Evolutionary conservation across 108 stramenopile species (phyloP).

Genomic region (Ochromonas danica): DNA sequence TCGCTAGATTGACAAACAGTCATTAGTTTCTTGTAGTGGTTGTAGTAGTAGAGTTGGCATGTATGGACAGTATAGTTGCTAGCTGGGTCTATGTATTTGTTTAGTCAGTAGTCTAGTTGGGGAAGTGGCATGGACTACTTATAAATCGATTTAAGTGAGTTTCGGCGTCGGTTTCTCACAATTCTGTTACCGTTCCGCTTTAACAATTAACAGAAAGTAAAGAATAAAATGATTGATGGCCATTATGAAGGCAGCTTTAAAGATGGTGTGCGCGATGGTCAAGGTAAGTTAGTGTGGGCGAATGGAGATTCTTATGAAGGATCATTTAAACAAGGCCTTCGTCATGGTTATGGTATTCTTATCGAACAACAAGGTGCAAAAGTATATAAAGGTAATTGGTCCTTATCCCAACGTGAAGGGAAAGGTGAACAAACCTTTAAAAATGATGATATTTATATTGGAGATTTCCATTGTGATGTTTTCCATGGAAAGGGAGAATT

Average conservation of each 20-base stretch:
- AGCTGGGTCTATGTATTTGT: too few relatives aligned
- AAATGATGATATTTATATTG: slow-evolving; percentile 8
- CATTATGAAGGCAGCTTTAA: neutral
- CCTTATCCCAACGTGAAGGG: neutral
- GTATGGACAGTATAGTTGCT: too few relatives aligned
- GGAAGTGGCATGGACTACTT: too few relatives aligned
- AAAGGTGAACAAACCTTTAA: neutral
- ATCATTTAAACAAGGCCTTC: slow-evolving; percentile 7
- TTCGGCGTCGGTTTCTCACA: too few relatives aligned
- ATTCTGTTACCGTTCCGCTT: neutral
- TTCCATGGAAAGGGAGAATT: slow-evolving; percentile 27
- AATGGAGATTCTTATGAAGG: slow-evolving; percentile 35
- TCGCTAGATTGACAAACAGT: too few relatives aligned
- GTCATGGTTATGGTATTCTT: slow-evolving; percentile 15
- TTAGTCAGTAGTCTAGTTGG: too few relatives aligned
- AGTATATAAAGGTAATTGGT: slow-evolving; percentile 24
- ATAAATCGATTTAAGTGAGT: too few relatives aligned
- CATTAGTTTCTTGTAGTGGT: too few relatives aligned
- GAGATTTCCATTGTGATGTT: slow-evolving; percentile 1
- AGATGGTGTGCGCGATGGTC: slow-evolving; percentile 31
- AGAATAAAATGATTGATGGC: slow-evolving; percentile 23
- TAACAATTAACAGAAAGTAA: neutral
- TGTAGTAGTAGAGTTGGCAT: too few relatives aligned
- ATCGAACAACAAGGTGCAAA: neutral
- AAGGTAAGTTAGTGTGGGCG: neutral